Conservation (phyloP, 2,329 filamentous ascomycete genomes). For the Paracoccidioides lutzii region DNA sequence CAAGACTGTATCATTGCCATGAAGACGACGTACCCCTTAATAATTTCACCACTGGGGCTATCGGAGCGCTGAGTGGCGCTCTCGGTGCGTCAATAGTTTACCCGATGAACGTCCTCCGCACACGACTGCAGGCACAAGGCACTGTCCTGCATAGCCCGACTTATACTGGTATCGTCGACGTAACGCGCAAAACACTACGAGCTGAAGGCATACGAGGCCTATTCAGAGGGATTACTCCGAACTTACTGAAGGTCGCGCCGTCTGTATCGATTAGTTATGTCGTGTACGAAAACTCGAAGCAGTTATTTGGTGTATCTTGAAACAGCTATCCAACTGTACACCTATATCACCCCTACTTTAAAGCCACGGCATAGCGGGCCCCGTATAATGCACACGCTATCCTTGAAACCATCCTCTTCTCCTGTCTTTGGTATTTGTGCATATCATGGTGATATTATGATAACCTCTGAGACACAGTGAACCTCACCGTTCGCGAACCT, state of each 20-base stretch:
- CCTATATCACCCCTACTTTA: neutral
- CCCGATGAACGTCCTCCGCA: constrained; percentile 84
- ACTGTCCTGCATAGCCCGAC: constrained; percentile 82
- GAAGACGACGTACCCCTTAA: constrained; percentile 72
- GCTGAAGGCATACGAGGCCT: constrained; percentile 75
- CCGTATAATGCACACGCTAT: neutral
- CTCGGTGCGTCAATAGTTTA: constrained; percentile 91
- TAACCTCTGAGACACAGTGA: neutral
- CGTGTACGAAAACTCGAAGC: constrained; percentile 84
- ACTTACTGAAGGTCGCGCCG: constrained; percentile 89
- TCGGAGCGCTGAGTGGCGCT: constrained; percentile 82
- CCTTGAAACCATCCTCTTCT: neutral
- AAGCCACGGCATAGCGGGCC: no score
- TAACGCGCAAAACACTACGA: constrained; percentile 67
- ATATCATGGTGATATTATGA: neutral
- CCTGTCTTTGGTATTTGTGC: neutral
- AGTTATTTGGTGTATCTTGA: constrained; percentile 44
- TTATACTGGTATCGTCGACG: constrained; percentile 84
- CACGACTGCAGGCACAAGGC: constrained; percentile 83
- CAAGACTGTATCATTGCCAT: constrained; percentile 54
- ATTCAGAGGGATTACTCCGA: constrained; percentile 91
- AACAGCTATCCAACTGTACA: neutral
- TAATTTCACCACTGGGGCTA: constrained; percentile 72
- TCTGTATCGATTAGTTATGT: constrained; percentile 92
- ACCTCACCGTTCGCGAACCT: neutral